phyloP scores from a whole-genome alignment of 768 basidiomycete genomes.

The Tylopilus rubrobrunneus region DNA sequence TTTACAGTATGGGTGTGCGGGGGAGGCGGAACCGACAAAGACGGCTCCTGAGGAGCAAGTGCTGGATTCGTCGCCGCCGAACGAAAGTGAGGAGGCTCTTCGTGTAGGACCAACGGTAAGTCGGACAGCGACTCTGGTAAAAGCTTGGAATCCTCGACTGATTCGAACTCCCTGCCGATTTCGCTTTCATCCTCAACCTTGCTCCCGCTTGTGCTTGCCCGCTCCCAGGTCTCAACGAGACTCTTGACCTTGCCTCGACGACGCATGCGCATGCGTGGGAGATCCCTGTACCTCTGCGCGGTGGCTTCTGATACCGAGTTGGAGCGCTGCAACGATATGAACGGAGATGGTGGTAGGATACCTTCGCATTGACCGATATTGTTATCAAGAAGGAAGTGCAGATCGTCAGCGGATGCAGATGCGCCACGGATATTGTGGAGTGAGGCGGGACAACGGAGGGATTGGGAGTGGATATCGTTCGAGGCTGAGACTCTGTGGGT shows the following conservation, averaged over 20 bases:
- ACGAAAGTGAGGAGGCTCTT: not conserved
- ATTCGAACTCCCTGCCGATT: not conserved
- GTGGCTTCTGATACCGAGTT: slow-evolving; percentile 25
- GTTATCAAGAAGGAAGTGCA: slow-evolving; percentile 19
- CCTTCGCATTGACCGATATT: not conserved
- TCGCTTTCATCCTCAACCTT: slow-evolving; percentile 23
- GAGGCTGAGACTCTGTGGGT: slow-evolving; percentile 24
- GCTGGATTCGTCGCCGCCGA: slow-evolving; percentile 1
- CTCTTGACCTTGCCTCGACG: slow-evolving; percentile 30
- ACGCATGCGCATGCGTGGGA: slow-evolving; percentile 26
- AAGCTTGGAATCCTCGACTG: not conserved
- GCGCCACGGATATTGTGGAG: slow-evolving; percentile 28
- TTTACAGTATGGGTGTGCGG: slow-evolving; percentile 5
- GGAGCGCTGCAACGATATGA: slow-evolving; percentile 20
- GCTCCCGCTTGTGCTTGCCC: slow-evolving; percentile 21
- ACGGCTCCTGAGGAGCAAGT: not conserved
- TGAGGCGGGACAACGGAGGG: slow-evolving; percentile 16
- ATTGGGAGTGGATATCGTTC: slow-evolving; percentile 12
- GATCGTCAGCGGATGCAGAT: slow-evolving; percentile 36
- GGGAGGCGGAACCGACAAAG: slow-evolving; percentile 13
- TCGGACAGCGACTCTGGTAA: not conserved
- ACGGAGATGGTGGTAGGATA: slow-evolving; percentile 13
- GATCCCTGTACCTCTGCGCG: slow-evolving; percentile 22
- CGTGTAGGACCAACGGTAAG: not conserved
- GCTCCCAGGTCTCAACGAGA: slow-evolving; percentile 35